phyloP scores from a whole-genome alignment of 1,284 basidiomycete species.

The Cryptococcus sp. region DNA sequence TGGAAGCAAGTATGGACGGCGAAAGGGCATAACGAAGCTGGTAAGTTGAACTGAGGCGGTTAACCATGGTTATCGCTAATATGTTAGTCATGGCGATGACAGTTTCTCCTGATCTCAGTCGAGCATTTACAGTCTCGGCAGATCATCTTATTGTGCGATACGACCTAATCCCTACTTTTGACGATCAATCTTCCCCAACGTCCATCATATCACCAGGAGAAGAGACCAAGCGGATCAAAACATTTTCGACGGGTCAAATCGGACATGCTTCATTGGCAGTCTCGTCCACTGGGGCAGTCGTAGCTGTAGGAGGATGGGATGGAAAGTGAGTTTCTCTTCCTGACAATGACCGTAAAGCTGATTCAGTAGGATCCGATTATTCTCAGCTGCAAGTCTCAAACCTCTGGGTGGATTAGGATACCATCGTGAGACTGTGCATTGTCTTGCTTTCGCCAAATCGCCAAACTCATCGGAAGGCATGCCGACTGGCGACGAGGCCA shows the following conservation, averaged over 20 bases:
- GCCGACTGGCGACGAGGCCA: slow-evolving; percentile 1
- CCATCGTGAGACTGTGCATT: slow-evolving; percentile 69
- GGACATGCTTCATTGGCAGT: slow-evolving; percentile 70
- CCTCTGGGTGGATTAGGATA: slow-evolving; percentile 71
- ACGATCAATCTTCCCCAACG: not conserved
- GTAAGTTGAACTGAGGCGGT: slow-evolving; percentile 49
- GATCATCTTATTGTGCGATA: slow-evolving; percentile 74
- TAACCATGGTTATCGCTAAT: not conserved
- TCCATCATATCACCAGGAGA: not conserved
- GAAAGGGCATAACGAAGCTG: slow-evolving; percentile 53
- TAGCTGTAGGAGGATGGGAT: slow-evolving; percentile 83
- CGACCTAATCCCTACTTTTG: slow-evolving; percentile 13
- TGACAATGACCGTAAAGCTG: not conserved
- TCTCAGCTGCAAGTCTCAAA: slow-evolving; percentile 69
- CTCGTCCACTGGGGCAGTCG: slow-evolving; percentile 68
- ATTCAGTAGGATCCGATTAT: slow-evolving; percentile 63
- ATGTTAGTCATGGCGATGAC: slow-evolving; percentile 77
- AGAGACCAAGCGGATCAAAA: slow-evolving; percentile 3
- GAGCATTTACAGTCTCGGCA: slow-evolving; percentile 74
- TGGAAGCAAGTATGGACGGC: slow-evolving; percentile 6
- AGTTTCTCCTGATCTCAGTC: slow-evolving; percentile 57
- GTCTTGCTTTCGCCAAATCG: slow-evolving; percentile 60
- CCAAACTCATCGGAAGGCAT: slow-evolving; percentile 6
- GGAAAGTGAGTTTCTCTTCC: slow-evolving; percentile 58
- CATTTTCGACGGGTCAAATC: slow-evolving; percentile 61